Evolutionary conservation across 768 basidiomycete genomes (phyloP), one percentile per base, ranked within the genome.

Genomic region (Lactifluus echinatus): DNA sequence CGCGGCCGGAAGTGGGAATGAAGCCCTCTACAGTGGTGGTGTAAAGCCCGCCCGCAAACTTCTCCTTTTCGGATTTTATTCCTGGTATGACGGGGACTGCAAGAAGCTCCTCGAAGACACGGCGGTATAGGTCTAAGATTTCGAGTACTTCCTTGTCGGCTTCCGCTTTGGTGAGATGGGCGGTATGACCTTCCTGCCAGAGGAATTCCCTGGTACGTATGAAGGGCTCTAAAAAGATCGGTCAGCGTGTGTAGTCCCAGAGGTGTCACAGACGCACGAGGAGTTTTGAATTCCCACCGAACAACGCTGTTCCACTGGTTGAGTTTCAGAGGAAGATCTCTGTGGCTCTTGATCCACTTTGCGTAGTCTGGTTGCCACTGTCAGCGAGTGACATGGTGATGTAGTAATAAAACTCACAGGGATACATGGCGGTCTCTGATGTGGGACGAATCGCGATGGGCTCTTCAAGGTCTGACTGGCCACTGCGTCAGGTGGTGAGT

Each of bases 121-220:
- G 86, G 33, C 89, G 85, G 75, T 99, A 99, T 60, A 97, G 84
- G 55, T 96, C 93, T 65, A 99, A 86, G 65, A 99, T 98, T 56
- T 95, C 81, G 19, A 79, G 83, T 15, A 98, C 96, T 73, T 98
- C 96, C 50, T 73, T 75, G 66, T 92, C 96, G 24, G 95, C 95
- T 70, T 97, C 95, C 3, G 75, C 68, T 71, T 94, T 88, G 63
- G 87, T 90, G 43, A 94, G 78, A 72, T 87, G 84, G 3, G 96
- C 95, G 8, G 96, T 98, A 75, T 99, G 96, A 36, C 96, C 96
- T 72, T 99, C 96, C 75, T 99, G 96, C 96, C 96, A 99, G n/a
- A 99, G 77, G 80, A 97, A 99, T 75, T 99, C 96, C 69, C 96
- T 90, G 2, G 96, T 98, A 55, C 96, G 93, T 36, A 99, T 81